phyloP scores from a whole-genome alignment of 805 yeast species.

The Nakazawaea ernobii region DNA sequence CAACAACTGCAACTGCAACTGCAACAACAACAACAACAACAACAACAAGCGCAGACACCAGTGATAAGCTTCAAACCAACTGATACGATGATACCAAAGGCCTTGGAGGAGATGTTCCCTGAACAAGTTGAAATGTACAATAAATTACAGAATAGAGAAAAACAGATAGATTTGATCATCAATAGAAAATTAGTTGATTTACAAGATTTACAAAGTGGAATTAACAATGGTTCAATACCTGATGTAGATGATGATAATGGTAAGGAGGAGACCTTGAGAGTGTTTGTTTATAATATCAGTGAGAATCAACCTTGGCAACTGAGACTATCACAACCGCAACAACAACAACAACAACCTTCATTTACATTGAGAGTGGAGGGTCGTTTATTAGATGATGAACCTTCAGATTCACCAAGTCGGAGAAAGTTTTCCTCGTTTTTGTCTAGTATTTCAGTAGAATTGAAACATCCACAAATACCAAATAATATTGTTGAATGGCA shows the following conservation, averaged over 20 bases:
- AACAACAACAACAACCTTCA: slow-evolving; percentile 33
- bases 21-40: slow-evolving; percentile 4
- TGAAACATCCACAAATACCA: slow-evolving; percentile 26
- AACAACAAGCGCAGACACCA: slow-evolving; percentile 8
- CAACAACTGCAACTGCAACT: slow-evolving; percentile 3
- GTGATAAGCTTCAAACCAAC: slow-evolving; percentile 26
- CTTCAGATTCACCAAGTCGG: slow-evolving; percentile 42
- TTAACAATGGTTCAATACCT: slow-evolving; percentile 36
- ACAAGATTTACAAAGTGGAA: slow-evolving; percentile 57
- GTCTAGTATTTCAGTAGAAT: slow-evolving; percentile 78
- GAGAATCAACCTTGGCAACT: slow-evolving; percentile 88
- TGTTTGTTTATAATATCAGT: slow-evolving; percentile 75
- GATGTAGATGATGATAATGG: slow-evolving; percentile 32
- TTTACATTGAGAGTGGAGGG: slow-evolving; percentile 95
- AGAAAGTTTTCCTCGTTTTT: slow-evolving; percentile 73
- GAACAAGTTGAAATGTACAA: slow-evolving; percentile 62
- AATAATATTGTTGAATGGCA: slow-evolving; percentile 82
- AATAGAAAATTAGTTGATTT: slow-evolving; percentile 81
- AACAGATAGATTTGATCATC: slow-evolving; percentile 70
- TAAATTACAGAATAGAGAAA: slow-evolving; percentile 74
- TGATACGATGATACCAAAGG: slow-evolving; percentile 25
- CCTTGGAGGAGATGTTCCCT: slow-evolving; percentile 25
- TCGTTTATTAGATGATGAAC: slow-evolving; percentile 50
- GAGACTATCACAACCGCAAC: slow-evolving; percentile 14
- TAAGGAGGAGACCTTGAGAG: slow-evolving; percentile 61